These are phyloP conservation scores for Solanum pinnatisectum DNA, from an alignment of 257 asterid genomes.

Conservation along the genomic window DNA sequence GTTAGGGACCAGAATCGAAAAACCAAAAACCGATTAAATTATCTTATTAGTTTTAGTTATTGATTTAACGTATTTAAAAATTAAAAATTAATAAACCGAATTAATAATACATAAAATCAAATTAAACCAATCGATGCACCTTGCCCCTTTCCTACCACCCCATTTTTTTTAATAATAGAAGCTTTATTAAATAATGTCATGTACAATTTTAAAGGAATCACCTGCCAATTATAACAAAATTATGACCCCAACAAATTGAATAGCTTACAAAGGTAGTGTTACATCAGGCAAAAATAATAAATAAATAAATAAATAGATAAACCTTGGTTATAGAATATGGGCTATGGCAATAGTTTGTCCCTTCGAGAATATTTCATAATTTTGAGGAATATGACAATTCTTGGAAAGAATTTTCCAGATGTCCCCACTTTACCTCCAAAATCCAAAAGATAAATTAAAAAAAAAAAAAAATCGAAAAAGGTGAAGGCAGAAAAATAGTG, in stretches of 20 bases:
- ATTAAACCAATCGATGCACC: no score
- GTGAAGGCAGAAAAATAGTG: no score
- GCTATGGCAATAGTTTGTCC: neutral
- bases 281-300: neutral
- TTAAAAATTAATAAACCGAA: no score
- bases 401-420: neutral
- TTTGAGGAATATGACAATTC: neutral
- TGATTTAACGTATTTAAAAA: no score
- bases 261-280: neutral
- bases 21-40: no score
- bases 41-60: no score
- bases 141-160: neutral
- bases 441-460: neutral
- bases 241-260: neutral
- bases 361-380: neutral
- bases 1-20: no score
- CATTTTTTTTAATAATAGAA: no score
- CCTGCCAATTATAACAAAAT: neutral
- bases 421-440: neutral
- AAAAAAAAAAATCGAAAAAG: no score
- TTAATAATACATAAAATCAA: no score
- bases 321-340: neutral
- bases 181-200: neutral
- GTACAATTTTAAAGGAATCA: neutral
- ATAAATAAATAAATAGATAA: neutral